These are phyloP conservation scores for Prunus yedoensis DNA, from an alignment of 331 rosid species.

Conservation along the genomic window DNA sequence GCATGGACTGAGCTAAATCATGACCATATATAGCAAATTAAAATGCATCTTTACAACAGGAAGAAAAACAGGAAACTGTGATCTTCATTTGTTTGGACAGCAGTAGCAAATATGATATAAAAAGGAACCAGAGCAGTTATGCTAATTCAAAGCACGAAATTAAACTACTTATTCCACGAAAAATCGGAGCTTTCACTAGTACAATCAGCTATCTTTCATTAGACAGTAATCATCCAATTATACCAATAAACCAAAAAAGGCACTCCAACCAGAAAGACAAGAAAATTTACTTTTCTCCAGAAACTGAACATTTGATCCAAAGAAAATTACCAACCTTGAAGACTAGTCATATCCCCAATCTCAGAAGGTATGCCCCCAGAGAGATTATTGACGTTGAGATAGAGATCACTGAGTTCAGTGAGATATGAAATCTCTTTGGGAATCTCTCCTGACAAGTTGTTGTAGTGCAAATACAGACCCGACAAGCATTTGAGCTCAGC, in stretches of 20 bases:
- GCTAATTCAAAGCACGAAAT: neutral
- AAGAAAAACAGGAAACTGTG: neutral
- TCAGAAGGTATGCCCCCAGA: constrained; percentile 66
- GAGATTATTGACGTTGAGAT: constrained; percentile 72
- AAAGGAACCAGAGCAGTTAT: neutral
- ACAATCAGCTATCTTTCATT: neutral
- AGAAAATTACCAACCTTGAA: constrained; percentile 62
- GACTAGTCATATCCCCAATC: constrained; percentile 62
- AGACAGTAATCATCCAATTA: neutral
- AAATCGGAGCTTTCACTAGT: neutral
- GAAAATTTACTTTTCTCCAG: neutral
- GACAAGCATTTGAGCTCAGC: constrained; percentile 71
- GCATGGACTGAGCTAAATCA: neutral
- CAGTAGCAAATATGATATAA: neutral
- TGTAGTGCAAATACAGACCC: constrained; percentile 79
- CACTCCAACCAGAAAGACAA: neutral
- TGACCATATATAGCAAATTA: neutral
- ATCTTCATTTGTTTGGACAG: neutral
- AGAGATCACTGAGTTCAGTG: constrained; percentile 69
- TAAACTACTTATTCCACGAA: neutral
- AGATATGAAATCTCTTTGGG: constrained; percentile 71
- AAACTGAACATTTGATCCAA: neutral
- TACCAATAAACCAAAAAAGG: neutral
- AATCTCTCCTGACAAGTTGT: constrained; percentile 75
- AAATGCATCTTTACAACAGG: neutral